phyloP scores from a whole-genome alignment of 2,329 filamentous ascomycete genomes.

The Neofusicoccum cordaticola region DNA sequence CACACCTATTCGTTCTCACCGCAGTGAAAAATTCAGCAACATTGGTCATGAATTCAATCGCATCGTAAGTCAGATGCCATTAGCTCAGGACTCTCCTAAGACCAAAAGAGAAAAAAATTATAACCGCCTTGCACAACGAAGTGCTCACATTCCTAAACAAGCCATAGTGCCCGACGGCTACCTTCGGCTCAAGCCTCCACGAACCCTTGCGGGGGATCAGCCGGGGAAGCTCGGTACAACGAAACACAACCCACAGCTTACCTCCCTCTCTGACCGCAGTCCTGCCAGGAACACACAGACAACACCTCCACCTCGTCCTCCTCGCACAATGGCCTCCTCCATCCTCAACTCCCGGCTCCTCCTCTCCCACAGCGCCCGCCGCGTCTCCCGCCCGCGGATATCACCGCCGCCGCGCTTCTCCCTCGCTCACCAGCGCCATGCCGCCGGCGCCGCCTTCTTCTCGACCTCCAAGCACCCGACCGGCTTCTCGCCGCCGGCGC shows the following conservation, averaged over 20 bases:
- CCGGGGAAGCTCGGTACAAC: neutral
- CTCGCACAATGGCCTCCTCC: neutral
- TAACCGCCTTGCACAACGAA: neutral
- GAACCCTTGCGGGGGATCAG: neutral
- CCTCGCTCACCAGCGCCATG: neutral
- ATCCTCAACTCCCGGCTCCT: neutral
- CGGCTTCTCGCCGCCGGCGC: constrained; percentile 66
- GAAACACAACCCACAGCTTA: neutral
- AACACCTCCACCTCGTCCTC: no score
- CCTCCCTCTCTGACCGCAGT: neutral
- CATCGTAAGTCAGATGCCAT: no score
- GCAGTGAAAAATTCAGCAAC: no score
- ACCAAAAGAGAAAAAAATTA: no score
- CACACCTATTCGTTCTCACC: no score
- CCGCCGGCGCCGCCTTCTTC: neutral
- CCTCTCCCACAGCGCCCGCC: constrained; percentile 5
- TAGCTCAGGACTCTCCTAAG: no score
- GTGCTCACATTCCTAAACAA: neutral
- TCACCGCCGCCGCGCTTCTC: neutral
- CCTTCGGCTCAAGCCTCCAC: constrained; percentile 4
- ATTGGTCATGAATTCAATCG: no score
- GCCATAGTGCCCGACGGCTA: neutral
- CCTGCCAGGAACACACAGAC: neutral
- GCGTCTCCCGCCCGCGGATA: neutral
- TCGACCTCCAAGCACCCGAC: constrained; percentile 58